Evolutionary conservation across 179 eudicot species (phyloP).

Genomic region (Nepenthes alata): DNA sequence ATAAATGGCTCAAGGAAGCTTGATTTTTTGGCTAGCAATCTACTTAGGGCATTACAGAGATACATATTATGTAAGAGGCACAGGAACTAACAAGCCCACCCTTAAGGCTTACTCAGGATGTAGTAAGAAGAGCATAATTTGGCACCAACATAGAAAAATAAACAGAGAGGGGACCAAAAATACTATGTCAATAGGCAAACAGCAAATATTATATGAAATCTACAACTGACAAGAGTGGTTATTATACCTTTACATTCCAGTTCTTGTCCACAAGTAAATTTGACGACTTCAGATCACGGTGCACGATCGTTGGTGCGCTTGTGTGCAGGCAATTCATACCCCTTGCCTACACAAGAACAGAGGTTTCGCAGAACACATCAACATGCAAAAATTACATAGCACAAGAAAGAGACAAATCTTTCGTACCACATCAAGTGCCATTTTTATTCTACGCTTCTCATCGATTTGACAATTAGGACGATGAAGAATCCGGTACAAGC

Average conservation of each 20-base stretch:
- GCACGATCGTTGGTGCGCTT: constrained; percentile 92
- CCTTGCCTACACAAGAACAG: constrained; percentile 55
- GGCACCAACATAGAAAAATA: no score
- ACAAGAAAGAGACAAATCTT: not conserved
- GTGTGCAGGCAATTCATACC: constrained; percentile 99
- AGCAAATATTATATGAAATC: not conserved
- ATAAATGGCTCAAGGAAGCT: no score
- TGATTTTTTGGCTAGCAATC: no score
- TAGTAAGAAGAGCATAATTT: no score
- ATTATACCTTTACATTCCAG: constrained; percentile 92
- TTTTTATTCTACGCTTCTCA: constrained; percentile 81
- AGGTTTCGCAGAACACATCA: constrained; percentile 4
- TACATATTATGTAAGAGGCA: no score
- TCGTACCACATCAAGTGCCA: constrained; percentile 99
- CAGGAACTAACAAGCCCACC: no score
- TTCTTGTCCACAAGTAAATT: constrained; percentile 93
- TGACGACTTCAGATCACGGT: constrained; percentile 96
- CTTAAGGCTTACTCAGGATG: no score
- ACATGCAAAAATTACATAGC: not conserved
- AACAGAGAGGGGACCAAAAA: not conserved
- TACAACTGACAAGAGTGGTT: not conserved
- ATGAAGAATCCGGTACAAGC: constrained; percentile 93
- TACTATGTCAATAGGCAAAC: not conserved
- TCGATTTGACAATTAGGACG: constrained; percentile 93
- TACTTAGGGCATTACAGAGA: no score